Base-by-base conservation (phyloP, 75 land plant genomes). In the Cryptomeria japonica region DNA sequence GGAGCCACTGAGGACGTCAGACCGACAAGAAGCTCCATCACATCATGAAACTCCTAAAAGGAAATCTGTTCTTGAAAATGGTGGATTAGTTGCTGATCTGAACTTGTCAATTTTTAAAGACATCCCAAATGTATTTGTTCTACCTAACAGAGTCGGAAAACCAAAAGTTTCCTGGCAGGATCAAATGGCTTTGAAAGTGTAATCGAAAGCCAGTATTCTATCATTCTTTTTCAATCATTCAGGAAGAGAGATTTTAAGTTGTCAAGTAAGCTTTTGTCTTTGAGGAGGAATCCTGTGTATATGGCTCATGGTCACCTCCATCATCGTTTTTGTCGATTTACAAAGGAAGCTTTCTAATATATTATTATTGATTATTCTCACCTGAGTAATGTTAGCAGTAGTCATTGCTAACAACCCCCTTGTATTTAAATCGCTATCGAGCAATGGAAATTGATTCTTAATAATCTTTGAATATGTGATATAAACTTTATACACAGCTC, bases 141-240 rank as follows among this genome's bases (percentile, higher is more conserved):
- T 49, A 32, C 36, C 91, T 38, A 87, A 36, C 39, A 73, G 94
- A 22, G 37, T 84, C 1, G 93, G 93, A 46, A 93, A 92, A 87
- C 84, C 91, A 55, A 93, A 93, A 84, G 89, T 93, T 70, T 82
- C 93, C 44, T 93, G 94, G 94, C 91, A 91, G 84, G 94, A 93
- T 88, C 93, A 86, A 49, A 89, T 93, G 28, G 94, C 93, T 12
- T 88, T 93, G 86, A 86, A 91, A 78, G 93, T 93, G 73, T 93
- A 87, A 80, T 80, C 38, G 25, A 19, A 34, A 36, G 55, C 32
- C 46, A 42, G 41, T 22, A 22, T 82, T 42, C 31, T 82, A 41
- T 82, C 25, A 82, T 82, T 42, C 84, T 82, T 42, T 82, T 82
- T 34, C 34, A 32, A 73, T 73, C 31, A 31, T 72, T 32, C 15